Percentiles rank a stretch among this genome's conserved stretches.
Conservation (phyloP, 306 rosid genomes). For the Trichosanthes truncata region DNA sequence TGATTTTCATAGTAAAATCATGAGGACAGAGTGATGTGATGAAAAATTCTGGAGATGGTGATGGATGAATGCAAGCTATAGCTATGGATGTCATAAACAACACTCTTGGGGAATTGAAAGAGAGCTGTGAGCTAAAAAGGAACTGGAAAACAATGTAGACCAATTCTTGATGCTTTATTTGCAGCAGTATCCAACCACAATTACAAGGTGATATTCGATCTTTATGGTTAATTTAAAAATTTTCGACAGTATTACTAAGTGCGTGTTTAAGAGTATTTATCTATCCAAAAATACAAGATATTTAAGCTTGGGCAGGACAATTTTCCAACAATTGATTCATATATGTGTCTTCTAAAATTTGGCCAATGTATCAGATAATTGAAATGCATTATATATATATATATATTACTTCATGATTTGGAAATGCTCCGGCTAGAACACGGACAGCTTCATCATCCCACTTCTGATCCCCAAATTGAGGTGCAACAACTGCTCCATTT, state of each 20-base stretch:
- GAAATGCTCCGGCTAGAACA: conserved; percentile 64
- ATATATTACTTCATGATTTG: conserved; percentile 47
- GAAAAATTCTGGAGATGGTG: not conserved
- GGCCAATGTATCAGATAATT: not conserved
- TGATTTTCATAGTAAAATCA: not conserved
- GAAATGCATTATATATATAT: not conserved
- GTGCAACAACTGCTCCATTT: conserved; percentile 64
- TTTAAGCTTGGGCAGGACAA: not conserved
- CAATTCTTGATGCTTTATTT: not conserved
- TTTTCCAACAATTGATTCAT: not conserved
- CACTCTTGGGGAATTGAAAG: not conserved
- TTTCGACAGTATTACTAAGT: not conserved
- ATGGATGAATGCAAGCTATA: not conserved
- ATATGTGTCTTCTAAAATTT: not conserved
- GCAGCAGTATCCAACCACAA: not conserved
- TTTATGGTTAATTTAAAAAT: not conserved
- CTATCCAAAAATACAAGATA: not conserved
- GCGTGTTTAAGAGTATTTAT: not conserved
- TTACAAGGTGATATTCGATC: not conserved
- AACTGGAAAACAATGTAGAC: not conserved
- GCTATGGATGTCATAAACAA: not conserved
- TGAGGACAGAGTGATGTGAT: not conserved
- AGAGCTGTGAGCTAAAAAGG: not conserved
- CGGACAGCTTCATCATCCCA: conserved; percentile 73
- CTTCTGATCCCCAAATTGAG: conserved; percentile 83